Percentiles rank a stretch among this genome's conserved stretches.
Evolutionary conservation across 805 yeast genomes (phyloP).

Genomic region (Candida silvatica): DNA sequence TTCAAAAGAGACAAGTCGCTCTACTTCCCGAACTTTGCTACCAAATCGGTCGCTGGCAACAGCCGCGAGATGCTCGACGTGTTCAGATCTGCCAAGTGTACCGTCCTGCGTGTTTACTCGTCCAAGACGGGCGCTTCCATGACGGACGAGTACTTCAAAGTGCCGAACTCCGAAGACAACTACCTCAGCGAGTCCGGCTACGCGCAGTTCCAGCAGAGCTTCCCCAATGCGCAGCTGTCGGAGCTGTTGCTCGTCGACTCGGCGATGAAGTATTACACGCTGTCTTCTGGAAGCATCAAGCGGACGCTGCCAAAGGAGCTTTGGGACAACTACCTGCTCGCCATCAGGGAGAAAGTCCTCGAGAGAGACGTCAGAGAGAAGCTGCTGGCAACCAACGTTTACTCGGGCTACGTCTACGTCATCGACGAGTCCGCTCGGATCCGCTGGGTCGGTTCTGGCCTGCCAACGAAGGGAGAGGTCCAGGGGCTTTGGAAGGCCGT

Average conservation of each 20-base stretch:
- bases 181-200: conserved; percentile 34
- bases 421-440: conserved; percentile 68
- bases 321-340: conserved; percentile 51
- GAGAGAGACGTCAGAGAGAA: conserved; percentile 48
- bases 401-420: conserved; percentile 76
- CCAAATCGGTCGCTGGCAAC: conserved; percentile 36
- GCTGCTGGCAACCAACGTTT: conserved; percentile 61
- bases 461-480: conserved; percentile 59
- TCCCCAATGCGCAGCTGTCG: conserved; percentile 58
- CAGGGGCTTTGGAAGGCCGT: conserved; percentile 59
- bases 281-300: conserved; percentile 31
- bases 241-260: conserved; percentile 74
- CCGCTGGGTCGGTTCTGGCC: conserved; percentile 90
- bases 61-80: conserved; percentile 27
- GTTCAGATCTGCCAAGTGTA: conserved; percentile 39
- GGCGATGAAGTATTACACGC: conserved; percentile 54
- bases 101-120: conserved; percentile 58
- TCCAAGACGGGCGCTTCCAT: conserved; percentile 66
- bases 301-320: conserved; percentile 17
- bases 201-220: conserved; percentile 28
- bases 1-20: conserved; percentile 65
- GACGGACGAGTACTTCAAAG: conserved; percentile 49
- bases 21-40: conserved; percentile 76
- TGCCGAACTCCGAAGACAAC: conserved; percentile 30
- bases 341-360: conserved; percentile 47